Conservation (phyloP, 805 yeast species). For the Candida fluviatilis region DNA sequence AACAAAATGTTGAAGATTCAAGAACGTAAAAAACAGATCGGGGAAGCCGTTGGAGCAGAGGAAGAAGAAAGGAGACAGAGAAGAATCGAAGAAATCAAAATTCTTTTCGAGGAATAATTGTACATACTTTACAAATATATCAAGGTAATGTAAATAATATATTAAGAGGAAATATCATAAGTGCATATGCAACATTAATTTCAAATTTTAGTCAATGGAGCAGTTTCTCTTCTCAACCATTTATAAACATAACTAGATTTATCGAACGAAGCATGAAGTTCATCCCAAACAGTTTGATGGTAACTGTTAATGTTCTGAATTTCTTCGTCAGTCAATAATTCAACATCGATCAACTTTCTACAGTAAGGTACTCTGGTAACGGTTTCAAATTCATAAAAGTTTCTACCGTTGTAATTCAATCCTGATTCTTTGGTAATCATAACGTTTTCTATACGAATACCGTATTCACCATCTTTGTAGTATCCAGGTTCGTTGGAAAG, state of each 20-base stretch:
- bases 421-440: slow-evolving; percentile 44
- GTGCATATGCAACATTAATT: no score
- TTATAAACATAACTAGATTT: slow-evolving; percentile 34
- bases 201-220: slow-evolving; percentile 16
- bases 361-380: slow-evolving; percentile 82
- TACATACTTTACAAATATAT: background rate
- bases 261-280: slow-evolving; percentile 37
- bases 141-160: no score
- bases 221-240: slow-evolving; percentile 52
- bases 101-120: slow-evolving; percentile 50
- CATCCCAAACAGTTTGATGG: slow-evolving; percentile 54
- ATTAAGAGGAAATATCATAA: no score
- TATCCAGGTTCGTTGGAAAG: slow-evolving; percentile 62
- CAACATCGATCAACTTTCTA: slow-evolving; percentile 60
- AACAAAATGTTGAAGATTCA: slow-evolving; percentile 86
- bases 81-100: slow-evolving; percentile 69
- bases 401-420: slow-evolving; percentile 46
- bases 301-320: slow-evolving; percentile 64
- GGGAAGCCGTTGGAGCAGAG: slow-evolving; percentile 73
- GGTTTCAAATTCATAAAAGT: slow-evolving; percentile 72
- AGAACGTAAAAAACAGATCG: slow-evolving; percentile 74
- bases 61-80: slow-evolving; percentile 70
- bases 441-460: slow-evolving; percentile 53
- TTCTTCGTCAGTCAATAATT: slow-evolving; percentile 58
- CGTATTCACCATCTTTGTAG: slow-evolving; percentile 56